Evolutionary conservation across 192 early-diverging fungal species (phyloP).

Genomic region (Endogone sp.): DNA sequence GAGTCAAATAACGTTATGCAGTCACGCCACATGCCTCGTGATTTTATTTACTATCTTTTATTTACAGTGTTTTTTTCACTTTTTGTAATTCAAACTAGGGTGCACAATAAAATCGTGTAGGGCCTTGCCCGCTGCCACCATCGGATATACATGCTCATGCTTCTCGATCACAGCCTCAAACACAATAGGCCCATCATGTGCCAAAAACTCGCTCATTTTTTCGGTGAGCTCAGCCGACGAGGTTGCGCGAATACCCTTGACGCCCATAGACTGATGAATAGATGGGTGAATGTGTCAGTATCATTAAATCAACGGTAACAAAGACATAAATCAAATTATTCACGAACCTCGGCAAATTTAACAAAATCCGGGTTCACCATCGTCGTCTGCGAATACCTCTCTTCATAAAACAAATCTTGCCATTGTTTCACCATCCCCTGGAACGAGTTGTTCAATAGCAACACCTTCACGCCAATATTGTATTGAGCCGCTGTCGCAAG

Average conservation of each 20-base stretch:
- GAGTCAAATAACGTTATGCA: neutral
- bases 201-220: slow-evolving; percentile 90
- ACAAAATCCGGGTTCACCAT: slow-evolving; percentile 99
- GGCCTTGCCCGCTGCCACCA: slow-evolving; percentile 94
- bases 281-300: slow-evolving; percentile 1
- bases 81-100: slow-evolving; percentile 25
- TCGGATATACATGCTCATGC: slow-evolving; percentile 93
- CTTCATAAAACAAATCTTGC: slow-evolving; percentile 97
- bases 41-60: too few species aligned
- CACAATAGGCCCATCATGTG: slow-evolving; percentile 80
- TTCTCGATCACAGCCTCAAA: slow-evolving; percentile 90
- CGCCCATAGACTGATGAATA: slow-evolving; percentile 63
- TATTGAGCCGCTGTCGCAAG: slow-evolving; percentile 96
- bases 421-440: slow-evolving; percentile 97
- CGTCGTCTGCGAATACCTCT: slow-evolving; percentile 89
- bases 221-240: slow-evolving; percentile 81
- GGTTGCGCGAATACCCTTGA: slow-evolving; percentile 81
- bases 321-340: slow-evolving; percentile 4
- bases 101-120: slow-evolving; percentile 85
- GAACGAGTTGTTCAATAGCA: slow-evolving; percentile 98
- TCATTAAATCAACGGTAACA: slow-evolving; percentile 7
- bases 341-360: slow-evolving; percentile 78
- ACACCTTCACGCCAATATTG: slow-evolving; percentile 95
- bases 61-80: neutral
- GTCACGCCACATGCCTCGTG: neutral